Evolutionary conservation across 2,329 filamentous ascomycete genomes (phyloP).

Genomic region (Botrytis elliptica): DNA sequence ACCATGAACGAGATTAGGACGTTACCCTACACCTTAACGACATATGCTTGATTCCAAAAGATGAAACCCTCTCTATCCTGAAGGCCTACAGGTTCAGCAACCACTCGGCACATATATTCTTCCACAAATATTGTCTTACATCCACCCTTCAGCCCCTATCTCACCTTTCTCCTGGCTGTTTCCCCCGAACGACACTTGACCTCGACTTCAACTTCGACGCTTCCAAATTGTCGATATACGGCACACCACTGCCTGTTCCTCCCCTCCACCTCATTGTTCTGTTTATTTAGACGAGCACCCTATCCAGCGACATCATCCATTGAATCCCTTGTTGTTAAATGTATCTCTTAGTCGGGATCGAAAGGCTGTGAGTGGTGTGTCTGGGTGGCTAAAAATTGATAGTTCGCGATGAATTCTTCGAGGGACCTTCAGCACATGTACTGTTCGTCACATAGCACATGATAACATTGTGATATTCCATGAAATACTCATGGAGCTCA

Average conservation of each 20-base stretch:
- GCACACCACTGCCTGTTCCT: background rate
- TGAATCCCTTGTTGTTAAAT: background rate
- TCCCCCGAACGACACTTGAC: background rate
- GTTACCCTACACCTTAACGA: background rate
- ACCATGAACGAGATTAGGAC: background rate
- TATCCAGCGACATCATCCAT: background rate
- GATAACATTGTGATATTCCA: fast-evolving
- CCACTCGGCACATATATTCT: fast-evolving
- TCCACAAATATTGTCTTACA: background rate
- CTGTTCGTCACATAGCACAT: background rate
- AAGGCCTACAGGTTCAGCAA: background rate
- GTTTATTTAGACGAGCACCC: fast-evolving
- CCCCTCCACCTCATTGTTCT: no score
- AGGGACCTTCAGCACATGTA: no score
- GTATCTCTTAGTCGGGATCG: background rate
- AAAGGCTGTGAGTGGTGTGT: no score
- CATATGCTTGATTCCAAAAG: background rate
- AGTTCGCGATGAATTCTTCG: no score
- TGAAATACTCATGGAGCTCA: background rate
- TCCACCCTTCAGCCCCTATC: fast-evolving
- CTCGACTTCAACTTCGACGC: fast-evolving
- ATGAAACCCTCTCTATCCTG: background rate
- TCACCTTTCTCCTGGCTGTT: background rate
- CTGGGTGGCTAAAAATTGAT: no score
- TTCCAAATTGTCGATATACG: background rate